Percentiles rank a stretch among this genome's conserved stretches.
Conservation (phyloP, 106 monocot species). For the Xerophyta viscosa region DNA sequence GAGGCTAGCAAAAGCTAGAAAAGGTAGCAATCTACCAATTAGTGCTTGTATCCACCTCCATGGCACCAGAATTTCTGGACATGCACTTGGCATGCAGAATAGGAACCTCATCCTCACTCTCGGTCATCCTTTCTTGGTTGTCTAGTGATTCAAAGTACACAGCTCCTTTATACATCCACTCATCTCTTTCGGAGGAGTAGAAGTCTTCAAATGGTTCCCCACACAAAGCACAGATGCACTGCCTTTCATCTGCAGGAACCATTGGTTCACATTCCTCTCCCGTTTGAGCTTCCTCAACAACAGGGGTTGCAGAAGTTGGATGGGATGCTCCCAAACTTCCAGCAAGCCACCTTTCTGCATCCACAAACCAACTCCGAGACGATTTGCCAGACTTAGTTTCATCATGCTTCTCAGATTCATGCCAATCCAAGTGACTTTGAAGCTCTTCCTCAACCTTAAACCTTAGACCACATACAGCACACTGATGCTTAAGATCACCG, state of each 20-base stretch:
- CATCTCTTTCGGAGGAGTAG: conserved; percentile 52
- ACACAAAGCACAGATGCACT: conserved; percentile 78
- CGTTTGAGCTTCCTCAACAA: conserved; percentile 5
- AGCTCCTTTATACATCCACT: conserved; percentile 91
- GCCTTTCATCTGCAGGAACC: conserved; percentile 91
- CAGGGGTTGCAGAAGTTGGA: neutral
- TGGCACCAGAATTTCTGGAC: conserved; percentile 6
- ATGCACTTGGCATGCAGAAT: conserved; percentile 82
- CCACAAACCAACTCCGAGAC: conserved; percentile 54
- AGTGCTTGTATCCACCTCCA: conserved; percentile 7
- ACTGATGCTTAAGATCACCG: conserved; percentile 59
- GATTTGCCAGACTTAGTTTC: conserved; percentile 6
- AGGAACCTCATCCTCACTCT: conserved; percentile 5
- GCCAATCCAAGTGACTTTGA: conserved; percentile 44
- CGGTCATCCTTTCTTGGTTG: conserved; percentile 13
- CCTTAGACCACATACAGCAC: conserved; percentile 54
- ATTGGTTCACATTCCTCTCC: conserved; percentile 36
- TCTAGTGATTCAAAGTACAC: conserved; percentile 36
- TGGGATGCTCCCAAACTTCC: conserved; percentile 3
- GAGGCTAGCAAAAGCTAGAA: neutral
- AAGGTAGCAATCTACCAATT: conserved; percentile 1
- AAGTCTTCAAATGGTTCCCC: conserved; percentile 88
- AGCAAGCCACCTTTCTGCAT: conserved; percentile 24
- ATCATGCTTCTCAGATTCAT: conserved; percentile 23
- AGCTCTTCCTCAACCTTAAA: conserved; percentile 44